Evolutionary conservation across 345 rosid genomes (phyloP), one percentile per base, ranked within the genome.

Genomic region (Acer saccharum): DNA sequence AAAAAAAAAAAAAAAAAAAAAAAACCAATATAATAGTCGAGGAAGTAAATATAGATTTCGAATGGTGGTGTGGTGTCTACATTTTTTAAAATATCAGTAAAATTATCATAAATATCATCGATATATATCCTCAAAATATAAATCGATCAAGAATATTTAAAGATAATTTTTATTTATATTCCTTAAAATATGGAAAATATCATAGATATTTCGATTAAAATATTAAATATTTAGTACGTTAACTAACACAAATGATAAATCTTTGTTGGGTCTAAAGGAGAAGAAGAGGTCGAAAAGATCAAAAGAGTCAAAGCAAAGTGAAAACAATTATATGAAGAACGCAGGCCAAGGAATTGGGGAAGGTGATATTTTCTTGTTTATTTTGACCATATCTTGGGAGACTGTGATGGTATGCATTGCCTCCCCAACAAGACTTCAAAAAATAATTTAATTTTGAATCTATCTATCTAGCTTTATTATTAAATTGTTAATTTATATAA

Each of bases 281-380:
- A 54, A 62, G 66, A 54, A 52, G 66, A 43, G 29, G 50, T 14
- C 10, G 23, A 41, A 35, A 43, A 9, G 46, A 43, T 43, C 46
- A 1, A 52, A 61, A 16, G 41, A 76, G 69, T 57, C 77, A 72
- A 57, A 77, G 55, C 20, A 65, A 29, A 17, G 6, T 32, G 10
- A 72, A 5, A 43, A 39, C 0, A 3, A n/a, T 23, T 2, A 50
- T 18, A 23, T 14, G 57, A 72, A 80, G 52, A 83, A 87, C 83
- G 86, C 83, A 75, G 83, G 87, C 87, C 90, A 85, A 83, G 84
- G 81, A 88, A 69, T 77, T 43, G 83, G 87, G 80, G 78, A 41
- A 41, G 73, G 82, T 46, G 82, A 71, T n/a, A 3, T 73, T 71
- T 23, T 60, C 76, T 39, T 27, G 71, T 69, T 79, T 79, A 57